Conservation (phyloP, 495 filamentous ascomycete genomes). For the Xylaria scruposa region DNA sequence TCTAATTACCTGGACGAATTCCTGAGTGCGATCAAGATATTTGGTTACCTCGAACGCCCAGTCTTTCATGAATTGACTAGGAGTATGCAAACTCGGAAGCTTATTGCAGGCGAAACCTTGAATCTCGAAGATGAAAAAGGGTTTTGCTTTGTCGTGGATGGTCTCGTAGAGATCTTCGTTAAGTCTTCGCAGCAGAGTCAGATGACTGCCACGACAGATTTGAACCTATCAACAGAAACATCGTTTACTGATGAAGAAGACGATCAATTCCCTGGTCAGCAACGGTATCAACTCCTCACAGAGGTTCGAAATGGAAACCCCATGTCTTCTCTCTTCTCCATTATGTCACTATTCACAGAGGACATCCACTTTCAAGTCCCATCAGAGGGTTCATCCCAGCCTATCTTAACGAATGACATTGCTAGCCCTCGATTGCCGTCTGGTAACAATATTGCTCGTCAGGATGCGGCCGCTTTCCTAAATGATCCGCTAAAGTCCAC, state of each 20-base stretch:
- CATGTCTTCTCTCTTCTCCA: constrained; percentile 98
- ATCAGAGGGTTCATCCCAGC: constrained; percentile 32
- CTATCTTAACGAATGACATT: constrained; percentile 19
- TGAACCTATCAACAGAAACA: constrained; percentile 36
- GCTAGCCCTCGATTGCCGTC: constrained; percentile 44
- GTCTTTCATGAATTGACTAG: constrained; percentile 97
- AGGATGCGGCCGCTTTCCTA: constrained; percentile 26
- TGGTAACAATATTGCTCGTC: constrained; percentile 55
- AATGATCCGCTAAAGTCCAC: constrained; percentile 35
- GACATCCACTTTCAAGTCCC: constrained; percentile 74
- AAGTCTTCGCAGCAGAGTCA: constrained; percentile 75
- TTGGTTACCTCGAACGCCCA: constrained; percentile 93
- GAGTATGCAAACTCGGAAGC: constrained; percentile 96
- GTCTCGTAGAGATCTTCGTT: constrained; percentile 96
- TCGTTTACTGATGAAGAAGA: constrained; percentile 74
- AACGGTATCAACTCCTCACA: constrained; percentile 89
- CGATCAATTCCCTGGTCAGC: constrained; percentile 59
- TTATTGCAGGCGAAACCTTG: constrained; percentile 94
- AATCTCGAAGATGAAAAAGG: constrained; percentile 97
- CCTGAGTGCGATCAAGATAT: constrained; percentile 98
- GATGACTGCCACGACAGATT: constrained; percentile 32
- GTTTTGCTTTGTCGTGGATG: constrained; percentile 97
- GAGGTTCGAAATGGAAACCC: constrained; percentile 98
- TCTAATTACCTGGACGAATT: constrained; percentile 98
- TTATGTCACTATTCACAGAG: constrained; percentile 94